These are phyloP conservation scores for Arxiozyma bovina DNA, from an alignment of 1,139 yeast species.

Conservation along the genomic window DNA sequence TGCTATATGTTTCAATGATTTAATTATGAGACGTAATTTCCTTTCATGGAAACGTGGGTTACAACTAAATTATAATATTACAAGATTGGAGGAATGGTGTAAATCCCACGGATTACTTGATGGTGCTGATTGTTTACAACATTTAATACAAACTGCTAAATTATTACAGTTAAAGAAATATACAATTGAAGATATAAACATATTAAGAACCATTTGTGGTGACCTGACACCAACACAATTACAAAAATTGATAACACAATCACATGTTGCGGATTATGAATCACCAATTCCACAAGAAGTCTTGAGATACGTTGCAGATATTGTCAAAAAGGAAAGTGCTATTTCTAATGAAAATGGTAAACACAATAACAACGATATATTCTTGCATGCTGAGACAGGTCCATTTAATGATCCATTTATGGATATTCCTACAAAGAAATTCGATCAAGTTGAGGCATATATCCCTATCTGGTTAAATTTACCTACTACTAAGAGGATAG, in stretches of 20 bases:
- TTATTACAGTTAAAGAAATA: conserved; percentile 85
- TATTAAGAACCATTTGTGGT: conserved; percentile 91
- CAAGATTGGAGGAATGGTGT: conserved; percentile 98
- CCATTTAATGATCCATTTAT: conserved; percentile 86
- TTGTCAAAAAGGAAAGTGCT: conserved; percentile 49
- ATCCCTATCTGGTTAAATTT: conserved; percentile 92
- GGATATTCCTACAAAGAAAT: conserved; percentile 73
- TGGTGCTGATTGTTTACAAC: conserved; percentile 80
- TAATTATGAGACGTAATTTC: conserved; percentile 90
- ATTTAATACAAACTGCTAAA: conserved; percentile 89
- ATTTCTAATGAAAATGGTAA: conserved; percentile 40
- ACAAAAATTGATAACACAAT: conserved; percentile 83
- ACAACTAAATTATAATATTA: conserved; percentile 91
- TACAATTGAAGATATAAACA: conserved; percentile 82
- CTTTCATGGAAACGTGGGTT: conserved; percentile 97
- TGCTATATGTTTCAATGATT: conserved; percentile 90
- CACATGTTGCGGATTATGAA: conserved; percentile 90
- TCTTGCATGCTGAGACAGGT: conserved; percentile 55
- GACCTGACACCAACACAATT: conserved; percentile 89
- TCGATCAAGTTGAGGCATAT: conserved; percentile 86
- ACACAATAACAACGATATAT: conserved; percentile 46
- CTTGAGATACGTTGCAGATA: conserved; percentile 72
- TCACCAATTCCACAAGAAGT: conserved; percentile 84
- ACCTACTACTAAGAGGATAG: conserved; percentile 80
- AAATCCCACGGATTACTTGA: conserved; percentile 88